Evolutionary conservation across 306 rosid genomes (phyloP).

Genomic region (Prunus mume): DNA sequence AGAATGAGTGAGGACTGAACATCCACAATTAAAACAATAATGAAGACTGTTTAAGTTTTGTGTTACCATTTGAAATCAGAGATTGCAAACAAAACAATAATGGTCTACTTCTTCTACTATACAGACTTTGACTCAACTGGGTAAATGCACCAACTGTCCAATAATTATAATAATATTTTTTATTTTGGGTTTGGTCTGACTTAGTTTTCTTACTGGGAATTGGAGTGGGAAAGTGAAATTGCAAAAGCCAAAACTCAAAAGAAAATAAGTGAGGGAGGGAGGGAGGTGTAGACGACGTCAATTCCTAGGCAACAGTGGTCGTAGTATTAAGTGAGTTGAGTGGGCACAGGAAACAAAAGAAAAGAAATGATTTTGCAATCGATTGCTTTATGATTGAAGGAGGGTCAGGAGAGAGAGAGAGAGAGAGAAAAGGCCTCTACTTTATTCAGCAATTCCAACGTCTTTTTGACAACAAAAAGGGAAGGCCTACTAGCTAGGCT

Average conservation of each 20-base stretch:
- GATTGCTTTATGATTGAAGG: slow-evolving; percentile 72
- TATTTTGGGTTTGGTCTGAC: no score
- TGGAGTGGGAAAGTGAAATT: not conserved
- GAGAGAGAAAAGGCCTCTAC: slow-evolving; percentile 13
- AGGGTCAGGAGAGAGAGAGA: slow-evolving; percentile 20
- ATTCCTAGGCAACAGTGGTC: slow-evolving; percentile 34
- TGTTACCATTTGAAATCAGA: not conserved
- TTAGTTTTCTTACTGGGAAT: not conserved
- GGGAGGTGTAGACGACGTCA: slow-evolving; percentile 5
- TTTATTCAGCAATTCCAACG: slow-evolving; percentile 36
- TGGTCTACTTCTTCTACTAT: no score
- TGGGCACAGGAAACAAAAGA: not conserved
- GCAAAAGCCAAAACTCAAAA: no score
- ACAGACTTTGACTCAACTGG: not conserved
- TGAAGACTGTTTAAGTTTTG: not conserved
- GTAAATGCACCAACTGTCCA: not conserved
- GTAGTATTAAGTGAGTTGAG: not conserved
- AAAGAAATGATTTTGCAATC: slow-evolving; percentile 68
- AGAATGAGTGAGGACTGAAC: not conserved
- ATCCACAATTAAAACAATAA: not conserved
- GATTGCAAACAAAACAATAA: no score
- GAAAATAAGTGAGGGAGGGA: not conserved
- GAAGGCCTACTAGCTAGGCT: slow-evolving; percentile 19
- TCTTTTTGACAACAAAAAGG: slow-evolving; percentile 38
- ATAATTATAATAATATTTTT: not conserved